Percentiles rank a stretch among this genome's conserved stretches.
Evolutionary conservation across 176 grass and related monocot genomes (phyloP).

Genomic region (Echinochloa phyllopogon): DNA sequence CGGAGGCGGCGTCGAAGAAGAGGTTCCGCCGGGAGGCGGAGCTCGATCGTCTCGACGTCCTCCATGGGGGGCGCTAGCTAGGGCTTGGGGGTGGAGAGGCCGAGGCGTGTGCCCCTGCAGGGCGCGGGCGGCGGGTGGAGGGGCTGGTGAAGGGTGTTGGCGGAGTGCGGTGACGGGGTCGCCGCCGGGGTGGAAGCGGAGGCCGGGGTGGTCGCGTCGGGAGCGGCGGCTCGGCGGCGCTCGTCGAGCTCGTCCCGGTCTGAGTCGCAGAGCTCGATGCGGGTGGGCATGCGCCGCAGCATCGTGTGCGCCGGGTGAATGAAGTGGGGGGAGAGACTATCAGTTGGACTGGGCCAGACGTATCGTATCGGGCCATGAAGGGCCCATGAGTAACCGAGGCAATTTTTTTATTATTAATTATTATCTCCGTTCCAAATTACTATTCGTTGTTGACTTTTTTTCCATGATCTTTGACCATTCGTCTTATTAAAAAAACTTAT

Average conservation of each 20-base stretch:
- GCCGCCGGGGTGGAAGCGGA: not conserved
- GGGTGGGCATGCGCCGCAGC: conserved; percentile 24
- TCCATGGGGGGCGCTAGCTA: not conserved
- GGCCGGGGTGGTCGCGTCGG: not conserved
- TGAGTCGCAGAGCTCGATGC: not conserved
- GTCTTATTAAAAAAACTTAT: too few relatives aligned
- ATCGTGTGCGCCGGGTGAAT: not conserved
- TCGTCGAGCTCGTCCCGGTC: conserved; percentile 10
- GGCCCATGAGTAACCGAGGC: too few relatives aligned
- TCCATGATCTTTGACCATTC: too few relatives aligned
- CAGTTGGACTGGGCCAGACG: too few relatives aligned
- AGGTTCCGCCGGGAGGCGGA: not conserved
- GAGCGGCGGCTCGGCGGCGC: not conserved
- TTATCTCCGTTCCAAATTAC: too few relatives aligned
- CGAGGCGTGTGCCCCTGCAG: not conserved
- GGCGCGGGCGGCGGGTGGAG: not conserved
- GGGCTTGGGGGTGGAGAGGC: not conserved
- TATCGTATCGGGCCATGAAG: too few relatives aligned
- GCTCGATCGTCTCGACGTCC: not conserved
- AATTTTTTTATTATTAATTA: too few relatives aligned
- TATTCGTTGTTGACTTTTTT: too few relatives aligned
- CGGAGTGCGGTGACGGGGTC: not conserved
- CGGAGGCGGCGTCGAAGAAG: not conserved
- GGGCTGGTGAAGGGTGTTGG: not conserved
- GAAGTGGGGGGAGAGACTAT: too few relatives aligned